Evolutionary conservation across 1,284 basidiomycete genomes (phyloP).

Genomic region (Boletus holoroseus): DNA sequence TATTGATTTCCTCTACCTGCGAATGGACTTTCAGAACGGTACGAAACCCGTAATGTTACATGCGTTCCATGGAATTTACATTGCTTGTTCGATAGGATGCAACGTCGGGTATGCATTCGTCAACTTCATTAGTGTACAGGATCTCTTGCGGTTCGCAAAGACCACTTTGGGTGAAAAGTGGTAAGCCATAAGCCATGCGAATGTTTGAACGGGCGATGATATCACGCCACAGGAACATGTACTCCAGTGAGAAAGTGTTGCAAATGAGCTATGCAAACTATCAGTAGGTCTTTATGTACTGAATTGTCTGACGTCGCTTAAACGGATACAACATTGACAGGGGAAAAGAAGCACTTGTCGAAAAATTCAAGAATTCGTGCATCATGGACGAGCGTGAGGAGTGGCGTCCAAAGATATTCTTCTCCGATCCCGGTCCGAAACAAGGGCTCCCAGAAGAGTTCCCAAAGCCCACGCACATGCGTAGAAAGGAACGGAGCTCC

Average conservation of each 20-base stretch:
- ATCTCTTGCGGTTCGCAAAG: slow-evolving; percentile 70
- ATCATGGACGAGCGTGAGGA: slow-evolving; percentile 78
- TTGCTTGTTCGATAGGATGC: slow-evolving; percentile 46
- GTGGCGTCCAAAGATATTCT: slow-evolving; percentile 82
- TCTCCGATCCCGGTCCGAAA: slow-evolving; percentile 60
- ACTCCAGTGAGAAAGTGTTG: slow-evolving; percentile 79
- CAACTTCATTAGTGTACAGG: slow-evolving; percentile 75
- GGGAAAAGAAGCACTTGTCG: slow-evolving; percentile 80
- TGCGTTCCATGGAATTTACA: slow-evolving; percentile 15
- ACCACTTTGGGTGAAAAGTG: slow-evolving; percentile 71
- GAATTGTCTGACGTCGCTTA: slow-evolving; percentile 9
- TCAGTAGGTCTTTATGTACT: slow-evolving; percentile 48
- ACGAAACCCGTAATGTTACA: slow-evolving; percentile 19
- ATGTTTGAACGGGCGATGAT: slow-evolving; percentile 5
- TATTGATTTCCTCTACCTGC: slow-evolving; percentile 80
- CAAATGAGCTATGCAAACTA: slow-evolving; percentile 86
- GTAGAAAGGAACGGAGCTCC: slow-evolving; percentile 70
- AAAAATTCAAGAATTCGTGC: slow-evolving; percentile 81
- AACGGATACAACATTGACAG: slow-evolving; percentile 34
- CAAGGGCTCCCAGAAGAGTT: slow-evolving; percentile 76
- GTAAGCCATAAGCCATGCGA: slow-evolving; percentile 35
- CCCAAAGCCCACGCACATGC: slow-evolving; percentile 69
- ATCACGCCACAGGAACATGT: slow-evolving; percentile 63
- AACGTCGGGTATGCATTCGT: slow-evolving; percentile 87
- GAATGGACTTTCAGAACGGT: slow-evolving; percentile 82